Base-by-base conservation (phyloP, 106 monocot genomes). In the Triglochin maritima region DNA sequence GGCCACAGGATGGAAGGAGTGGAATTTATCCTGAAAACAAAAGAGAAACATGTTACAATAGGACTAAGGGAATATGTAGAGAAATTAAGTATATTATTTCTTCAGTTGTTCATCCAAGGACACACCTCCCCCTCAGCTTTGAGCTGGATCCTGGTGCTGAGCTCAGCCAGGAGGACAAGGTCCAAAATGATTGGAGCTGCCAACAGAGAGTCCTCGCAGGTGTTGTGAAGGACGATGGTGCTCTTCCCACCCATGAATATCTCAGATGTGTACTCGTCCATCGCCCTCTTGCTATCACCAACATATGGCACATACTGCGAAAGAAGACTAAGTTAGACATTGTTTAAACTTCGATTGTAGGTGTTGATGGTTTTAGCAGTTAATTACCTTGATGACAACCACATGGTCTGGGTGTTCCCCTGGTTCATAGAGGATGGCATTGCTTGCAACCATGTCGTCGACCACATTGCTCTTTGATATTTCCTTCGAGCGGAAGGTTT, bases 341-440 rank as follows among this genome's bases (percentile, higher is more conserved):
- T 29, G 29, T 29, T 29, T 29, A 29, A 29, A 29, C 29, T 29
- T 29, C 1, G 29, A 29, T 29, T 29, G 29, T 29, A 29, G 29
- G 29, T 29, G 29, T 29, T 29, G 29, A 29, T 29, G 29, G 29
- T 29, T 29, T 29, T 29, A 29, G 29, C 29, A 29, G 29, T 29
- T n/a, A n/a, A n/a, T n/a, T 29, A 29, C 29, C 29, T 29, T 93
- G 79, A 93, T 89, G 54, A 93, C 93, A 55, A 93, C 74, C 43
- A 93, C 93, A 70, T 93, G 93, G 63, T 93, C 88, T 4, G 93
- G 93, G 57, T 86, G 88, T 71, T 93, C 93, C 13, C 93, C 93
- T 2, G 84, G 88, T 59, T 89, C 79, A 12, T 86, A 93, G 42
- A 93, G 78, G 69, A 93, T 93, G 29, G 76, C 86, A 59, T 93